Evolutionary conservation across 768 basidiomycete species (phyloP), one percentile per base, ranked within the genome.

Genomic region (Tubosaeta brunneosetosa): DNA sequence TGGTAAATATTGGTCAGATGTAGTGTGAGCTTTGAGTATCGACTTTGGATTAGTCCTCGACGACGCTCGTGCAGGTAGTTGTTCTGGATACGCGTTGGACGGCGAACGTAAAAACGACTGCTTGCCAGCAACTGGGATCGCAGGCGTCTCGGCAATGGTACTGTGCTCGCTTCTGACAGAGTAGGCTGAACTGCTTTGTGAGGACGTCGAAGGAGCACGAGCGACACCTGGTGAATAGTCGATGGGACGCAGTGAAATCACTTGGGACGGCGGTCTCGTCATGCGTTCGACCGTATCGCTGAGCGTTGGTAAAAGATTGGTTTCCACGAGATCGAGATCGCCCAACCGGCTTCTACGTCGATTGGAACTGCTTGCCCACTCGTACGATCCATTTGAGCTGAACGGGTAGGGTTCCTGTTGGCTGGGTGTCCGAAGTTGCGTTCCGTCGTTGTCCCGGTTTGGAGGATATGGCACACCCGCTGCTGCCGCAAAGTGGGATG

Each of bases 221-320:
- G 45, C 44, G 32, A 60, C 53, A 4, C 52, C 38, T 6, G 55
- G 48, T 12, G 51, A 47, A 49, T 27, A 46, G 22, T 50, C 17
- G 4, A 11, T 17, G 3, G 44, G 26, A 33, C 40, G 40, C 31
- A 49, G 38, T 14, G 53, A 4, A 25, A 49, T 50, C 12, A 54
- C 52, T 49, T 68, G 68, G 37, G 73, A 73, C 1, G 81, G 79
- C 13, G 76, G 71, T 47, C 77, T 72, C 3, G 87, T 89, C 87
- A 89, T 90, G 43, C 81, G 78, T 58, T 84, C 79, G 34, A 90
- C 77, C 0, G 87, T 90, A 51, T 88, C 86, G 38, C 80, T 75
- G 33, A 90, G 71, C 16, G 85, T 84, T 9, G 87, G 87, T 34
- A 89, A 66, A 4, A 89, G 72, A 26, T 85, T 79, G 0, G 80